Conservation (phyloP, 257 asterid genomes). For the Nicotiana attenuata region DNA sequence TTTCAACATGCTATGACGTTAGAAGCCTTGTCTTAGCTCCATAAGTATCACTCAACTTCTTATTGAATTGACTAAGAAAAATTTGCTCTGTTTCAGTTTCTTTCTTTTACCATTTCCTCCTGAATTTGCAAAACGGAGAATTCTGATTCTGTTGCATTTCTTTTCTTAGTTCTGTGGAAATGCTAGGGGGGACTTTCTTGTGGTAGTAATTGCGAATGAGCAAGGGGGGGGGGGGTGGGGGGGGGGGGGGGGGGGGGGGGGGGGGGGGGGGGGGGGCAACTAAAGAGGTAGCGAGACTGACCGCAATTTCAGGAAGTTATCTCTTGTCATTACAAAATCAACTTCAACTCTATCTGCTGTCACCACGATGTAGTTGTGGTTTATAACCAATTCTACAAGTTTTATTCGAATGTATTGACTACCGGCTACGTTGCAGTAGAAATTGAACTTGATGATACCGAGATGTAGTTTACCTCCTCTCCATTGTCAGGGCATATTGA, state of each 20-base stretch:
- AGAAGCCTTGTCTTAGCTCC: background rate
- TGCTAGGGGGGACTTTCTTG: too few relatives aligned
- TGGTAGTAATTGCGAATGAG: too few relatives aligned
- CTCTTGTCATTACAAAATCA: background rate
- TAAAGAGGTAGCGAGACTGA: too few relatives aligned
- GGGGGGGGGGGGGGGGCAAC: too few relatives aligned
- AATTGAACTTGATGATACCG: background rate
- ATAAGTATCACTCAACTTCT: background rate
- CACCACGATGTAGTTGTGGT: background rate
- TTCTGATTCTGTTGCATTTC: background rate
- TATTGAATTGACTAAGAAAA: background rate
- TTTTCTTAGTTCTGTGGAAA: background rate
- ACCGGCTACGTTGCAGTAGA: slow-evolving; percentile 71
- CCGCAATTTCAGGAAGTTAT: background rate
- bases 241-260: too few relatives aligned
- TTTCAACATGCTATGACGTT: background rate
- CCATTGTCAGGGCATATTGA: background rate
- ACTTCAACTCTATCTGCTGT: background rate
- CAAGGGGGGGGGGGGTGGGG: too few relatives aligned
- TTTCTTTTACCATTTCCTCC: background rate
- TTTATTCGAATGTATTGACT: slow-evolving; percentile 6
- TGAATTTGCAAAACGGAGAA: background rate
- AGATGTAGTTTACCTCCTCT: background rate
- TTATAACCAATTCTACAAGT: background rate
- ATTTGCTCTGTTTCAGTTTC: background rate